These are phyloP conservation scores for Lasiosphaeria ovina DNA, from an alignment of 495 filamentous ascomycete genomes.

Conservation along the genomic window DNA sequence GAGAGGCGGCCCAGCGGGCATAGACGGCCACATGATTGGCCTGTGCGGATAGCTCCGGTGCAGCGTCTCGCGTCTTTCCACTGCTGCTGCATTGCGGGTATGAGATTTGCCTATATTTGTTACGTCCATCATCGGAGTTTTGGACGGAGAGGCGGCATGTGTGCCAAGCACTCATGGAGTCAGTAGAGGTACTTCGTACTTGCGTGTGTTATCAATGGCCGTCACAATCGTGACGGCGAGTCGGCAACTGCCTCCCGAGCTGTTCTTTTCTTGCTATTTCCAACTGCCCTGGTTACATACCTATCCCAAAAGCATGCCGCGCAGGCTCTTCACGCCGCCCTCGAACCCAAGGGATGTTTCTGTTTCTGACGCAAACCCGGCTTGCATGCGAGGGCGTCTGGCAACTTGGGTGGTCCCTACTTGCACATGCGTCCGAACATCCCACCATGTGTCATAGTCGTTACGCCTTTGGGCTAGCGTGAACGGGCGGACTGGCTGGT, in stretches of 20 bases:
- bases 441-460: constrained; percentile 4
- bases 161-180: background rate
- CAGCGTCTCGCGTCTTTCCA: background rate
- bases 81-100: constrained; percentile 8
- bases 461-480: constrained; percentile 6
- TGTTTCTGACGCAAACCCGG: background rate
- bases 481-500: background rate
- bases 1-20: constrained; percentile 1
- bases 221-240: background rate
- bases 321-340: constrained; percentile 1
- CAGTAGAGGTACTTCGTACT: background rate
- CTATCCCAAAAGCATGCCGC: background rate
- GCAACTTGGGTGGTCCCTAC: background rate
- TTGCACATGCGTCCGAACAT: background rate
- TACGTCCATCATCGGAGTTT: constrained; percentile 17
- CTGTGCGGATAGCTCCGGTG: background rate
- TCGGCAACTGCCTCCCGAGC: background rate
- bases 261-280: background rate
- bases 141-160: constrained; percentile 14
- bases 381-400: background rate
- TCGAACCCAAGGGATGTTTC: constrained; percentile 15
- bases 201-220: background rate
- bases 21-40: constrained; percentile 14
- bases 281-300: background rate
- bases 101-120: constrained; percentile 23